Conservation (phyloP, 345 rosid genomes). For the Turritis glabra region DNA sequence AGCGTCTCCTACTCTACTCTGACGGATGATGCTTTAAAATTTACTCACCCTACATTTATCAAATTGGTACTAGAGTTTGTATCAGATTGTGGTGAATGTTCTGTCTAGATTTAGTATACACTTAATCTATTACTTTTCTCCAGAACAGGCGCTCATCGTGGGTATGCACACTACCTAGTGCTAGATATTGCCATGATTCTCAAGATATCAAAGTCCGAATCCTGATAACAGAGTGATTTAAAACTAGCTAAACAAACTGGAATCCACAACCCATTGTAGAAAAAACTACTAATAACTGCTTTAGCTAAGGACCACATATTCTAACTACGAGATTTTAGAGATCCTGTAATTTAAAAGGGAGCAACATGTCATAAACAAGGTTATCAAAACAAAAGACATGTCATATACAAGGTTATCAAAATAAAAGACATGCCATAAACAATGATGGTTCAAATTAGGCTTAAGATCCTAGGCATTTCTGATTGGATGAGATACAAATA, state of each 20-base stretch:
- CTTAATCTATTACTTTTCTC: neutral
- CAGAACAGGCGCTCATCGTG: neutral
- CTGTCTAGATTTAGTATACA: neutral
- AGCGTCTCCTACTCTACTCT: neutral
- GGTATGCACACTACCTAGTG: neutral
- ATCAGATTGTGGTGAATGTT: neutral
- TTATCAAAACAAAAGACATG: slow-evolving; percentile 29
- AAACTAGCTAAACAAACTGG: neutral
- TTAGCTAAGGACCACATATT: slow-evolving; percentile 16
- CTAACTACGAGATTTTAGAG: slow-evolving; percentile 9
- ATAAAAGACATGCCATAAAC: neutral
- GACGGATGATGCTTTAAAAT: neutral
- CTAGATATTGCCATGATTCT: neutral
- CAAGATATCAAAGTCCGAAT: slow-evolving; percentile 12
- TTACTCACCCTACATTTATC: neutral
- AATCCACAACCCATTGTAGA: neutral
- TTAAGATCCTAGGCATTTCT: slow-evolving; percentile 25
- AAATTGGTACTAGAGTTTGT: neutral
- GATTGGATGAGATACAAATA: slow-evolving; percentile 25
- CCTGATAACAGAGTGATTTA: neutral
- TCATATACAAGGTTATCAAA: too few species aligned
- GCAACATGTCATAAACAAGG: slow-evolving; percentile 30
- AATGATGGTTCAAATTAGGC: slow-evolving; percentile 18
- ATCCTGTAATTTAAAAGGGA: slow-evolving; percentile 20
- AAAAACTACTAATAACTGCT: neutral